Evolutionary conservation across 306 rosid genomes (phyloP), one percentile per base, ranked within the genome.

Genomic region (Herpetospermum pedunculosum): DNA sequence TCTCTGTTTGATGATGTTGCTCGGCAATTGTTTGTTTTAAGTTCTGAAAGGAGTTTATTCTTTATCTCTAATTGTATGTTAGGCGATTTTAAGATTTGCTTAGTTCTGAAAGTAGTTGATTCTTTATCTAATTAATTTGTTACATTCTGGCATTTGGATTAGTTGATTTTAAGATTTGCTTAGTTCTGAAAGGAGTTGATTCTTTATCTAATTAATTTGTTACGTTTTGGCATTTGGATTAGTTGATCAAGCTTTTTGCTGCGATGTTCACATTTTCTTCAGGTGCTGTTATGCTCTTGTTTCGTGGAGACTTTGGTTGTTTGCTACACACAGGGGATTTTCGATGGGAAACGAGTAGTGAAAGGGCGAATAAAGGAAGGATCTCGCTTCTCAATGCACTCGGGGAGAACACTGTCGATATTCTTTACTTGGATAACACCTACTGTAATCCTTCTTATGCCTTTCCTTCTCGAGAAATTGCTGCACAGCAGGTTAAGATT

Each of bases 221-320:
- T n/a, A n/a, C n/a, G n/a, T n/a, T n/a, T n/a, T n/a, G n/a, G n/a
- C n/a, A n/a, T n/a, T n/a, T n/a, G n/a, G n/a, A 18, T 43, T 43
- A 26, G 23, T 68, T 21, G 54, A 25, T 38, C 54, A 14, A 68
- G 32, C 54, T 26, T 40, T 40, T 68, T 44, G 12, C 55, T 44
- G 40, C 5, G 34, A 5, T 69, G 72, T 43, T 58, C 43, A 4
- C 26, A 8, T 38, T 52, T 57, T 26, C 14, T 11, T 21, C 53
- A 89, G 96, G 90, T 64, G 88, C 96, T 2, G 74, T 85, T 43
- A 87, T 90, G 91, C 73, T 90, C 59, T 75, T 90, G 76, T 84
- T 87, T 30, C 92, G 91, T 40, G 92, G 92, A 25, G 88, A 87
- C 21, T 90, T 85, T 79, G 92, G 92, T 0, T 84, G 85, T 75